A percentile compares a stretch with the other conserved stretches of the same genome.
Conservation (phyloP, 2,329 filamentous ascomycete genomes). For the Orbilia javanica region DNA sequence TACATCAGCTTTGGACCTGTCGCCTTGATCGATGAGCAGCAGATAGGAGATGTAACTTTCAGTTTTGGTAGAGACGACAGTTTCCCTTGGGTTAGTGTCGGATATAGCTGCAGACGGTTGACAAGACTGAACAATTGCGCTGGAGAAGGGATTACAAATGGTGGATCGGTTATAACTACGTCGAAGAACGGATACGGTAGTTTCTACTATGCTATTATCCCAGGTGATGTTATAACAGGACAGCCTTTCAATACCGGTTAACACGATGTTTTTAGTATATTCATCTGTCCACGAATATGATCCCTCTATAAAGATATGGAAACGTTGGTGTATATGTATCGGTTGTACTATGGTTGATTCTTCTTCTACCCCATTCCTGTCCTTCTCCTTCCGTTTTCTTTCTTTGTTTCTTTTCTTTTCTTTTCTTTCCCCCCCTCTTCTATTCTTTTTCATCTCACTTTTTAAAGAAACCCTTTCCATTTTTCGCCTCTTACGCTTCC, state of each 20-base stretch:
- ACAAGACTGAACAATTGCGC: neutral
- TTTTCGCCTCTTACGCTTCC: too few relatives aligned
- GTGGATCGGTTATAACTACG: neutral
- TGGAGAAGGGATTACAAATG: neutral
- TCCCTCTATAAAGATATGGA: neutral
- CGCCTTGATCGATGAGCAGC: neutral
- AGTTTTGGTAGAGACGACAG: neutral
- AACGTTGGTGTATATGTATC: too few relatives aligned
- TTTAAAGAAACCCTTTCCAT: too few relatives aligned
- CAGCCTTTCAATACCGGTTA: neutral
- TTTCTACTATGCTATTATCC: neutral
- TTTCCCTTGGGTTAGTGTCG: neutral
- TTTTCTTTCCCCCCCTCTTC: neutral
- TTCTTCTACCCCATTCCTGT: too few relatives aligned
- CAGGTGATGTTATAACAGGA: neutral
- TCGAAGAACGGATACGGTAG: constrained; percentile 41
- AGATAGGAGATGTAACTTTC: neutral
- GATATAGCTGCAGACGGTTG: neutral
- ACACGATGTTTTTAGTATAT: neutral
- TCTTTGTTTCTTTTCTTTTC: too few relatives aligned
- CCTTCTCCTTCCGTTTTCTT: too few relatives aligned
- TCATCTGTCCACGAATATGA: neutral
- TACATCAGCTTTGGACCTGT: neutral
- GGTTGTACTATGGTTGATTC: too few relatives aligned
- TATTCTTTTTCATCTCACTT: too few relatives aligned